Base-by-base conservation (phyloP, 2,329 filamentous ascomycete genomes). In the Ophiostoma sp. region DNA sequence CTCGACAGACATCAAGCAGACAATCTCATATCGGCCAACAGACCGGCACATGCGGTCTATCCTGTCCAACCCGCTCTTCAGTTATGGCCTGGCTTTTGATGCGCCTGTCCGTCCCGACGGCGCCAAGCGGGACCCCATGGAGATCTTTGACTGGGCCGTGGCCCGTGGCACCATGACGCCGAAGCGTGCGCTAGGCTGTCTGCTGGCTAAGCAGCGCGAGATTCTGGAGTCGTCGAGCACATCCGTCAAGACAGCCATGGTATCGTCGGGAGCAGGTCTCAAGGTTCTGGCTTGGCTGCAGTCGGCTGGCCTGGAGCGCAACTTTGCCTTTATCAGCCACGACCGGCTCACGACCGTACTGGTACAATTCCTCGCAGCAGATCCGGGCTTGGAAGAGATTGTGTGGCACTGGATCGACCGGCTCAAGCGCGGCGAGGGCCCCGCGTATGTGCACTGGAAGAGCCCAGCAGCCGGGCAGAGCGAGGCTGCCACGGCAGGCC, bases 21-120 rank as follows among this genome's bases (percentile, higher is more conserved):
- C 60, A 27, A 31, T 67, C 77, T 67, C 80, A 77, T 67, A 78
- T 67, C 80, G 77, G 6, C 80, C 81, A 5, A 83, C 78, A 73
- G 85, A 82, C 72, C 80, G 79, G 20, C 86, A 88, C 76, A 76
- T 88, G n/a, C 82, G 81, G 71, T 81, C 84, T 44, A 85, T 88
- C 69, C 82, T 88, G 17, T 81, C 82, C 67, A 87, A 87, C 71
- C 86, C 86, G 0, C 78, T 88, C 23, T 87, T 88, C 77, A 78
- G 77, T 69, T 76, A 79, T 65, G 72, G 76, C 69, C 78, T 77
- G 73, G 78, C 79, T 69, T 74, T 76, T 36, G 69, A 68, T 36
- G 76, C 76, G 33, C 73, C 70, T 64, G 67, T 27, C 72, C 48
- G 66, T 68, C 35, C 35, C 60, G 67, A 68, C 65, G 69, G 27